Percentiles rank a stretch among this genome's conserved stretches.
phyloP scores from a whole-genome alignment of 495 filamentous ascomycete genomes.

The Hypoxylon cercidicola region DNA sequence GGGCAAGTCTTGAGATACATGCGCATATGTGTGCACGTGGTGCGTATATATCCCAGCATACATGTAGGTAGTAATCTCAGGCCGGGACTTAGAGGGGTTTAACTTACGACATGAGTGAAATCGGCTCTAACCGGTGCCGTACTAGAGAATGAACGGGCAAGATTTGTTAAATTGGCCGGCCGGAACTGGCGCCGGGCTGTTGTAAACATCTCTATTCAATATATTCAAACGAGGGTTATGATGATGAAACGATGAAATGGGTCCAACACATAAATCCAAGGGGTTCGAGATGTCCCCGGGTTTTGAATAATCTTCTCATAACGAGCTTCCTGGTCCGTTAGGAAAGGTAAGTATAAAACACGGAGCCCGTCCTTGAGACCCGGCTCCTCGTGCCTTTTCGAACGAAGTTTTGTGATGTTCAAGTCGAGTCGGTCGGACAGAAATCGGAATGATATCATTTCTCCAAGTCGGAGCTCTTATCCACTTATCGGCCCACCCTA shows the following conservation, averaged over 20 bases:
- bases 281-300: too few relatives aligned
- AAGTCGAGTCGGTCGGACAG: neutral
- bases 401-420: too few relatives aligned
- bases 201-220: slow-evolving; percentile 7
- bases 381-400: neutral
- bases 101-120: slow-evolving; percentile 83
- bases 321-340: too few relatives aligned
- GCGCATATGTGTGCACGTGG: too few relatives aligned
- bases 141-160: slow-evolving; percentile 40
- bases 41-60: neutral
- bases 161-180: neutral
- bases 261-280: too few relatives aligned
- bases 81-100: neutral
- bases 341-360: neutral
- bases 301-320: neutral
- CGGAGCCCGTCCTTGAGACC: neutral
- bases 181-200: slow-evolving; percentile 18
- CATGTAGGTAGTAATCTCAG: neutral
- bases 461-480: slow-evolving; percentile 16
- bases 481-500: slow-evolving; percentile 12
- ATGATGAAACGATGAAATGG: too few relatives aligned
- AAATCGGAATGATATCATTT: slow-evolving; percentile 28
- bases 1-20: too few relatives aligned
- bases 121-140: slow-evolving; percentile 63
- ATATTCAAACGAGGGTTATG: too few relatives aligned